A percentile compares a stretch with the other conserved stretches of the same genome.
These are phyloP conservation scores for Aspergillus leporis DNA, from an alignment of 495 filamentous ascomycete species.

Conservation along the genomic window DNA sequence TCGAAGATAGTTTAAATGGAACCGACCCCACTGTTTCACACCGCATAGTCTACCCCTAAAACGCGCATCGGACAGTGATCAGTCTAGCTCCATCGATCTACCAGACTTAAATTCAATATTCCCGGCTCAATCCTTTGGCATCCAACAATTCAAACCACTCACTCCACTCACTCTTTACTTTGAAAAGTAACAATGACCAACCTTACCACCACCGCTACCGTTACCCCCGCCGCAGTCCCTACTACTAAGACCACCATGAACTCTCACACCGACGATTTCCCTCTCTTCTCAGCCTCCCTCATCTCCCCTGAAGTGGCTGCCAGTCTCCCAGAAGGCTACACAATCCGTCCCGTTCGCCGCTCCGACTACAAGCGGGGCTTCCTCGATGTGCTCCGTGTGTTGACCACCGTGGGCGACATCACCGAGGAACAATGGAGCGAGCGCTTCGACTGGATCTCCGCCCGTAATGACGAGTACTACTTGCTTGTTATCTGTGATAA, in stretches of 20 bases:
- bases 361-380: slow-evolving; percentile 75
- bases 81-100: neutral
- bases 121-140: neutral
- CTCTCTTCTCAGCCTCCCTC: slow-evolving; percentile 74
- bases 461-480: slow-evolving; percentile 79
- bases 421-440: slow-evolving; percentile 69
- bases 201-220: slow-evolving; percentile 20
- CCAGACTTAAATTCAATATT: neutral
- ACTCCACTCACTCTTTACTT: slow-evolving; percentile 5
- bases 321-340: slow-evolving; percentile 76
- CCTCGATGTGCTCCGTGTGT: slow-evolving; percentile 84
- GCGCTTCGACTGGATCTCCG: slow-evolving; percentile 82
- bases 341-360: slow-evolving; percentile 73
- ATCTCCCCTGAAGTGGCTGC: slow-evolving; percentile 74
- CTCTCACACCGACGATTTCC: slow-evolving; percentile 45
- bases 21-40: neutral
- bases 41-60: neutral
- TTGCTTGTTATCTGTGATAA: slow-evolving; percentile 80
- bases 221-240: slow-evolving; percentile 16
- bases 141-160: neutral
- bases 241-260: slow-evolving; percentile 20
- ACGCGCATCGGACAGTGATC: neutral
- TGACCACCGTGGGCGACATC: slow-evolving; percentile 93
- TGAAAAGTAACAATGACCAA: slow-evolving; percentile 8
- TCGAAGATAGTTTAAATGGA: slow-evolving; percentile 1